Evolutionary conservation across 2,329 filamentous ascomycete species (phyloP), one percentile per base, ranked within the genome.

Genomic region (Dryadomyces sulphureus): DNA sequence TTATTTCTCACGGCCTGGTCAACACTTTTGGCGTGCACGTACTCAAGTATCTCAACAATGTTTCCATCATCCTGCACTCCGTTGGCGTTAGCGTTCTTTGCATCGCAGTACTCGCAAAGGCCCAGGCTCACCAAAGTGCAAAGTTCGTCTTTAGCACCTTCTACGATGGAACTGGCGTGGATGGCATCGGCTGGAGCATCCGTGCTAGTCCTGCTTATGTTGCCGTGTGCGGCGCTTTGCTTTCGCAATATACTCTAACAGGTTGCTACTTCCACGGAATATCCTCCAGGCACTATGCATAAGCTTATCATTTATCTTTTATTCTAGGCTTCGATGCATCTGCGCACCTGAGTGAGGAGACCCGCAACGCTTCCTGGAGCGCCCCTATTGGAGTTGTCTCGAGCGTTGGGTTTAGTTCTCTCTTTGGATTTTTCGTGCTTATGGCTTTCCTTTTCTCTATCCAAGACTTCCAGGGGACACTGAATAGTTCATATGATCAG

Each of bases 391-490:
- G 74, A 11, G 72, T 77, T 1, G 61, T 78, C 3, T 73, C 68
- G 32, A 74, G 70, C 1, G 70, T 77, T 20, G 69, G 68, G 4
- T 72, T 73, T 56, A 73, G 69, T 7, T 64, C 72, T 2, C 41
- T 75, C 17, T 77, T 77, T 54, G 73, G 73, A n/a, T 73, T 75
- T 56, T 75, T 76, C 52, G 68, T 76, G n/a, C 57, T 78, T 30
- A 59, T 77, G 41, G 65, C 70, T 40, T 67, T 76, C 44, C 59
- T 77, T 7, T 78, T 78, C 57, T 73, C 68, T 4, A 72, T 78
- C 52, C 74, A 78, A 55, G 67, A 77, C 56, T 72, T 77, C 48
- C 62, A 68, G 5, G 43, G 50, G 5, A 73, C 70, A 0, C 49
- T 77, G n/a, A 52, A 53, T 25, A 66, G 64, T 39, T 43, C 51